Base-by-base conservation (phyloP, 192 early-diverging fungal genomes). In the Dispira parvispora region DNA sequence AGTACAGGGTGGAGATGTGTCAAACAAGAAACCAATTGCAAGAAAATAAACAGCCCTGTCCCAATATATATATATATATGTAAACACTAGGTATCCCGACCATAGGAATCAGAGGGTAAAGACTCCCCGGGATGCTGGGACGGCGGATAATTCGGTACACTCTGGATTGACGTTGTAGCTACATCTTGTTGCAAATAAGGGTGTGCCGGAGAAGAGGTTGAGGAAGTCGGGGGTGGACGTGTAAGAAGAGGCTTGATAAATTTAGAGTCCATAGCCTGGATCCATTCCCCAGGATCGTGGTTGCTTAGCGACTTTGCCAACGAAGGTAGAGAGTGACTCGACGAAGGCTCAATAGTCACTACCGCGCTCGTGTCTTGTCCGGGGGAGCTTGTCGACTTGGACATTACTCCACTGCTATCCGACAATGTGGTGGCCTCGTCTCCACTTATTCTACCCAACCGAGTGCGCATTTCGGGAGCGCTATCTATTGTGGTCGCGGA, bases 171-270 rank as follows among this genome's bases (percentile, higher is more conserved):
- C 32, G 3, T 20, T 20, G 14, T 27, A 27, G n/a, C 54, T 20
- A 14, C 25, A 56, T 56, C 54, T 14, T 20, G 25, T 20, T 26
- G 54, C 14, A 26, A 20, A 14, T 27, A 27, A 27, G n/a, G 54
- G 54, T 27, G n/a, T 20, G 20, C 1, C 3, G 14, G 12, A 14
- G 26, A 26, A 13, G 54, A 26, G 1, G 3, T 27, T 1, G 54
- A 14, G 14, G 54, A 2, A 14, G 54, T 5, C 20, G 21, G 14
- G 1, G 57, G 32, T 10, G 57, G 3, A 14, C 57, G 57, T 14
- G 57, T 60, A 1, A 60, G 57, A 1, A 60, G 57, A 18, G 57
- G 57, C 13, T 60, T 60, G 57, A 60, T 60, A 43, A 60, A 60
- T 43, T 43, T 60, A 43, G 26, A 28, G 42, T 60, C 57, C n/a